A percentile compares a stretch with the other conserved stretches of the same genome.
Evolutionary conservation across 768 basidiomycete species (phyloP).

Genomic region (Brasilioporus rufonigricans): DNA sequence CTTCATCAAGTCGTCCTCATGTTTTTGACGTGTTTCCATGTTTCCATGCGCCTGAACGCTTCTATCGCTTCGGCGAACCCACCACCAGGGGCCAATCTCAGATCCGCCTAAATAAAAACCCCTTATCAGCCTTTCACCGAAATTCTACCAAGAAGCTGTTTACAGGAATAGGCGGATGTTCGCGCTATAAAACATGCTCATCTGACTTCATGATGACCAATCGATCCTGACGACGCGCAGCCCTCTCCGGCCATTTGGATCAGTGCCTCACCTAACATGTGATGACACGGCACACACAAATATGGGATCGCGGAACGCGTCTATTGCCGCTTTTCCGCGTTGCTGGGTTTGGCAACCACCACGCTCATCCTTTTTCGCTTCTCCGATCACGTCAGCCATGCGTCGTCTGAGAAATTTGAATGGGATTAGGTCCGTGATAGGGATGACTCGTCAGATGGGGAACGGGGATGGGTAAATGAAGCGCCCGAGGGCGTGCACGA

Average conservation of each 20-base stretch:
- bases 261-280: slow-evolving; percentile 4
- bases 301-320: slow-evolving; percentile 21
- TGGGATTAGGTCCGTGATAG: slow-evolving; percentile 15
- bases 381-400: slow-evolving; percentile 20
- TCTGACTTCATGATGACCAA: slow-evolving; percentile 25
- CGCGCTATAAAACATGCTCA: slow-evolving; percentile 12
- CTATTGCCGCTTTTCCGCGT: slow-evolving; percentile 25
- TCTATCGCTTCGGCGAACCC: slow-evolving; percentile 19
- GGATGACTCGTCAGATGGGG: not conserved
- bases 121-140: slow-evolving; percentile 32
- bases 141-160: slow-evolving; percentile 14
- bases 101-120: slow-evolving; percentile 16
- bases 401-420: slow-evolving; percentile 15
- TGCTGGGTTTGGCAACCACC: slow-evolving; percentile 2
- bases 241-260: slow-evolving; percentile 10
- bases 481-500: not conserved
- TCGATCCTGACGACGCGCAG: slow-evolving; percentile 13
- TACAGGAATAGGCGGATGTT: slow-evolving; percentile 1
- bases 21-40: slow-evolving; percentile 26
- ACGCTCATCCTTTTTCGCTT: not conserved
- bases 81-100: slow-evolving; percentile 28
- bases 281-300: not conserved
- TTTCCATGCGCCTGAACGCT: slow-evolving; percentile 15
- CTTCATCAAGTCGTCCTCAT: slow-evolving; percentile 23
- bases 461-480: not conserved